These are phyloP conservation scores for Alternaria gansuensis DNA, from an alignment of 2,329 filamentous ascomycete genomes.

Conservation along the genomic window DNA sequence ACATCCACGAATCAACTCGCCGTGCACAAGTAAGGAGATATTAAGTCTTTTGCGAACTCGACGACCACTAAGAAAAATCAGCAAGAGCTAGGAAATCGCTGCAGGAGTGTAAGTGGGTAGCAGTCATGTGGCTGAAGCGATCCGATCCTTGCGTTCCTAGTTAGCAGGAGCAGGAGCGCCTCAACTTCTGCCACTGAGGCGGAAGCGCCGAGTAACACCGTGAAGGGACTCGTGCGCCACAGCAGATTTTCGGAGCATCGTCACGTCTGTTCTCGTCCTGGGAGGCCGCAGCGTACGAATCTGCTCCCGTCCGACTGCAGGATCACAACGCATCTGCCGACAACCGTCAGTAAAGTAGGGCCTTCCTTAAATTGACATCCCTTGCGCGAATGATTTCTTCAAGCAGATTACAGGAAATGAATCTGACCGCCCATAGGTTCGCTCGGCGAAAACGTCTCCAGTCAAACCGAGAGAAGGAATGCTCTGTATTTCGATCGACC, in stretches of 20 bases:
- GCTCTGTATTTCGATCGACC: constrained; percentile 22
- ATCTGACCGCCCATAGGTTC: constrained; percentile 11
- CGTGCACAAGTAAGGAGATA: not conserved
- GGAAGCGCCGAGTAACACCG: not conserved
- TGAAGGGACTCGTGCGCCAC: not conserved
- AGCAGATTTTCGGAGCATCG: not conserved
- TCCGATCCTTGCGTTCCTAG: not conserved
- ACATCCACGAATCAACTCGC: not conserved
- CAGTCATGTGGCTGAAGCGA: not conserved
- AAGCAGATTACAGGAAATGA: constrained; percentile 3
- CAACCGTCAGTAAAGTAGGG: constrained; percentile 8
- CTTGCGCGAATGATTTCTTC: constrained; percentile 6
- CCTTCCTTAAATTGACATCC: constrained; percentile 9
- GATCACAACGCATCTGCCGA: constrained; percentile 16
- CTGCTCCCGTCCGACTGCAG: constrained; percentile 18
- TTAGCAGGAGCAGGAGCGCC: not conserved
- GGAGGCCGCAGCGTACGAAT: not conserved
- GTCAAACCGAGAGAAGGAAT: constrained; percentile 10
- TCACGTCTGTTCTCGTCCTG: not conserved
- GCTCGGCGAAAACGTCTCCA: constrained; percentile 2
- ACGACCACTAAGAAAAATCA: not conserved
- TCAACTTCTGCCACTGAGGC: not conserved
- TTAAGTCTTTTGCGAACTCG: not conserved
- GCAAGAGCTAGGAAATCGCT: not conserved
- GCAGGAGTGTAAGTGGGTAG: not conserved